Base-by-base conservation (phyloP, 2,329 filamentous ascomycete species). In the Pestalotiopsis sp. region DNA sequence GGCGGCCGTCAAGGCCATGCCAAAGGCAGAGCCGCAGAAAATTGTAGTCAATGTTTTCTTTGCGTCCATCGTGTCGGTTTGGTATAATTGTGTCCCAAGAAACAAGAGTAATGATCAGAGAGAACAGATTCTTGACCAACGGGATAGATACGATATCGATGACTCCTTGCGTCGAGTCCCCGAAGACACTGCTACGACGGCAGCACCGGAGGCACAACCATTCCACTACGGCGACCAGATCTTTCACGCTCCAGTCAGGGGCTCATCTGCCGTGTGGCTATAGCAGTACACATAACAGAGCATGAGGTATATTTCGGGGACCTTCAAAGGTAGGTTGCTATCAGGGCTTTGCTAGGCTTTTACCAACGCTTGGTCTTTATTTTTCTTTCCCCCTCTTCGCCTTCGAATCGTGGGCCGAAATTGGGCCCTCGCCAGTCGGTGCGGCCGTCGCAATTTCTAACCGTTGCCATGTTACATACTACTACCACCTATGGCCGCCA, bases 1-100 rank as follows among this genome's bases (percentile, higher is more conserved):
- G 1, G 90, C 84, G 3, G 84, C 85, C 39, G 87, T 83, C 58
- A 92, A 83, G 67, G 89, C 87, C 12, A 86, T 86, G 61, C 91
- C 91, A 72, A 92, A 92, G 61, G 85, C 82, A 56, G 84, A 84
- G 27, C 90, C 90, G 1, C 87, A 82, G 58, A 85, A 69, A 57
- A 84, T 20, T 2, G 64, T 56, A 4, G 52, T 57, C 4, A 66
- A 39, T 7, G 52, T 36, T 23, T 58, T 57, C 27, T 20, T 20
- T 12, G 31, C 41, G 13, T 36, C 27, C 52, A 57, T 66, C 6
- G 20, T 56, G 25, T 7, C 45, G 45, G 45, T 52, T 36, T n/a
- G n/a, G 6, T 52, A 52, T 52, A 1, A n/a, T 12, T 1, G 14
- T n/a, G 45, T 52, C n/a, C 5, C n/a, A 17, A 52, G 45, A n/a